phyloP scores from a whole-genome alignment of 2,329 filamentous ascomycete species.

The Penicillium hordei region DNA sequence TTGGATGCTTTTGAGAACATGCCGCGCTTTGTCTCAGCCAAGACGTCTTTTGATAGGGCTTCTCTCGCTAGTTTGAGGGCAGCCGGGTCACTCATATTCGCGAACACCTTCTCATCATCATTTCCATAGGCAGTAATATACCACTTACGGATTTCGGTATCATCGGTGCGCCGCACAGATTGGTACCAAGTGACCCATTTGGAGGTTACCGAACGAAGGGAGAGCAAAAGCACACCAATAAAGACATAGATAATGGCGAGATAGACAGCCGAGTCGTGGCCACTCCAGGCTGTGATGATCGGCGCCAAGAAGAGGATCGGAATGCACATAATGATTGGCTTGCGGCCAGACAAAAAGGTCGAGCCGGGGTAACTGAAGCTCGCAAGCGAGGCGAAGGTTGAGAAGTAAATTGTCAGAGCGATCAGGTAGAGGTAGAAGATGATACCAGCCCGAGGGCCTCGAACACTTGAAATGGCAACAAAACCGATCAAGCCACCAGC shows the following conservation, averaged over 20 bases:
- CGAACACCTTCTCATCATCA: conserved; percentile 42
- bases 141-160: conserved; percentile 43
- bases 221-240: conserved; percentile 52
- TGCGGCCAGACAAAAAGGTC: conserved; percentile 58
- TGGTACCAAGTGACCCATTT: conserved; percentile 60
- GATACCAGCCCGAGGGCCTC: conserved; percentile 49
- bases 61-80: conserved; percentile 50
- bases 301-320: conserved; percentile 59
- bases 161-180: conserved; percentile 41
- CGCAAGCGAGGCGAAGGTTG: conserved; percentile 55
- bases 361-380: conserved; percentile 56
- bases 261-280: conserved; percentile 58
- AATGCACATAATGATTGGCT: conserved; percentile 55
- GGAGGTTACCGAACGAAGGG: conserved; percentile 55
- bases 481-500: conserved; percentile 57
- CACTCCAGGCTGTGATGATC: conserved; percentile 54
- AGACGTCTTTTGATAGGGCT: conserved; percentile 48
- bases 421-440: conserved; percentile 62
- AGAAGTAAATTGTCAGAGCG: conserved; percentile 59
- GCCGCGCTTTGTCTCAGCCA: conserved; percentile 45
- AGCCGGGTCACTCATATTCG: conserved; percentile 50
- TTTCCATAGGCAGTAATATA: conserved; percentile 37
- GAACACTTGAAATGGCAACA: conserved; percentile 49
- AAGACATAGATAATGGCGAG: conserved; percentile 56
- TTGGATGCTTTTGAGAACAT: conserved; percentile 46